Evolutionary conservation across 768 basidiomycete species (phyloP).

Genomic region (Boletus barrowsii): DNA sequence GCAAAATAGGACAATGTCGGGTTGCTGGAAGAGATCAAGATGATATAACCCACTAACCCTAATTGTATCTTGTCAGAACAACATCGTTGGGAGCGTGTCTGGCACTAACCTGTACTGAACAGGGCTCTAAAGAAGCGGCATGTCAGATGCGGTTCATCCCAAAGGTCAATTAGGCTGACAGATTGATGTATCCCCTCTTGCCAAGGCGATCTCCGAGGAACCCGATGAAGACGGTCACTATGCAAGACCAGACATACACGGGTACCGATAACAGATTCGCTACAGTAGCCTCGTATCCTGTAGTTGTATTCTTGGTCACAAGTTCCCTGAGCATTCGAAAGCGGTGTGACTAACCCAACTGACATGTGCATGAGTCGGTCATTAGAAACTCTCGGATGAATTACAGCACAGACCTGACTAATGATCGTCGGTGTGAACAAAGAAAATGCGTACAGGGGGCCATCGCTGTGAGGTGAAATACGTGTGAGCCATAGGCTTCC

Average conservation of each 20-base stretch:
- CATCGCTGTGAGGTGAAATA: slow-evolving; percentile 34
- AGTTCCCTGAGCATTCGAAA: neutral
- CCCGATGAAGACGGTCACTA: slow-evolving; percentile 62
- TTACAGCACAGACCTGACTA: slow-evolving; percentile 43
- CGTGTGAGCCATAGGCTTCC: slow-evolving; percentile 2
- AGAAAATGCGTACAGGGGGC: slow-evolving; percentile 55
- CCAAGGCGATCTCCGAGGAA: slow-evolving; percentile 59
- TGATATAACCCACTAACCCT: slow-evolving; percentile 61
- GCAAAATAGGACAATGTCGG: slow-evolving; percentile 72
- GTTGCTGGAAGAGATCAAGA: slow-evolving; percentile 56
- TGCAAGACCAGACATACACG: slow-evolving; percentile 70
- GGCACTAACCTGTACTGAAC: slow-evolving; percentile 31
- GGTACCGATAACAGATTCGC: slow-evolving; percentile 78
- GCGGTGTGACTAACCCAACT: slow-evolving; percentile 19
- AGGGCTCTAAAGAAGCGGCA: slow-evolving; percentile 18
- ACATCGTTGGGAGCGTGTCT: neutral
- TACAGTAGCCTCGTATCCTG: slow-evolving; percentile 58
- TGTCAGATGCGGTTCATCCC: slow-evolving; percentile 3
- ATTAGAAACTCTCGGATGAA: neutral
- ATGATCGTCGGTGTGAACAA: slow-evolving; percentile 47
- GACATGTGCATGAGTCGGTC: neutral
- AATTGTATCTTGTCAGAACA: slow-evolving; percentile 1
- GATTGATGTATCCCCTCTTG: slow-evolving; percentile 55
- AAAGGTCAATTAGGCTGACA: slow-evolving; percentile 38
- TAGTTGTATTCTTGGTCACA: neutral